These are phyloP conservation scores for Solanum stenotomum DNA, from an alignment of 257 asterid genomes.

Conservation along the genomic window DNA sequence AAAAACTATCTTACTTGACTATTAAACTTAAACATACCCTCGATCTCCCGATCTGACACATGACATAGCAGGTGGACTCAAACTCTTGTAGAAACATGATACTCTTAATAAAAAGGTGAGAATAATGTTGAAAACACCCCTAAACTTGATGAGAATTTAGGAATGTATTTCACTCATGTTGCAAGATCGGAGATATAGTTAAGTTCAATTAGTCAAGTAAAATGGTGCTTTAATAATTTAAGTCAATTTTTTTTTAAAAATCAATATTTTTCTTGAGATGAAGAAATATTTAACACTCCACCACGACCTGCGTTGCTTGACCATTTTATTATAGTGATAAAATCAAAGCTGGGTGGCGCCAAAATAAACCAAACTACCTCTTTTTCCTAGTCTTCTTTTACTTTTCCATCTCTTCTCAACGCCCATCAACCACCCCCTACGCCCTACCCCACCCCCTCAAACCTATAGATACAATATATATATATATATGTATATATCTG, in stretches of 20 bases:
- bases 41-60: not conserved
- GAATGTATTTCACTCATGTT: not conserved
- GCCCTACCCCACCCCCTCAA: not conserved
- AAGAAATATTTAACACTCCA: not conserved
- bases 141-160: too few relatives aligned
- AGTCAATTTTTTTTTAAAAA: too few relatives aligned
- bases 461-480: not conserved
- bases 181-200: too few relatives aligned
- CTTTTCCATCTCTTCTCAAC: not conserved
- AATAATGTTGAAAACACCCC: too few relatives aligned
- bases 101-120: too few relatives aligned
- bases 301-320: not conserved
- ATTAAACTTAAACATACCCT: not conserved
- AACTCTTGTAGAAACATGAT: fast-evolving
- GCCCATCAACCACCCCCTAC: not conserved
- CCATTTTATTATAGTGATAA: not conserved
- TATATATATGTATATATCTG: not conserved
- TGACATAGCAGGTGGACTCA: too few relatives aligned
- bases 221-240: too few relatives aligned
- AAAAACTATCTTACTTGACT: not conserved
- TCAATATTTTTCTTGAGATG: fast-evolving
- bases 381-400: not conserved
- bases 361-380: not conserved
- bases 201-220: not conserved
- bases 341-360: not conserved